phyloP scores from a whole-genome alignment of 805 yeast genomes.

The Starmerella geochares region DNA sequence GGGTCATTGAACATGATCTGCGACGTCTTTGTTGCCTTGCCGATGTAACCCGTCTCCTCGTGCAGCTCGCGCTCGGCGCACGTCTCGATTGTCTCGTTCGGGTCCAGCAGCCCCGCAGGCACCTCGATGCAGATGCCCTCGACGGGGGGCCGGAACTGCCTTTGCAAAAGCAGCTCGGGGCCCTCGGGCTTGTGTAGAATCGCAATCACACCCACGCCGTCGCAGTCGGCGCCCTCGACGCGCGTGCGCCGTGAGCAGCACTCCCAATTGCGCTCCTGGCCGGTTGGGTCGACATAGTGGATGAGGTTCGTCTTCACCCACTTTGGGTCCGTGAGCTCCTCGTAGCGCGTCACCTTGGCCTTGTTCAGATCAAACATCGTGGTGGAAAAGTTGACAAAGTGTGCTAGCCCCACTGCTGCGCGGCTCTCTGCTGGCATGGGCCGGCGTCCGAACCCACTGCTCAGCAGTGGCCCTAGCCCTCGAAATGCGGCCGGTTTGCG shows the following conservation, averaged over 20 bases:
- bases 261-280: constrained; percentile 67
- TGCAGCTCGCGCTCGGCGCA: constrained; percentile 81
- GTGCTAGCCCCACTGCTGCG: neutral
- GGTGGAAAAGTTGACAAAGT: neutral
- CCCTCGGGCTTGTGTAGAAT: constrained; percentile 45
- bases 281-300: constrained; percentile 35
- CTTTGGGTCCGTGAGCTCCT: constrained; percentile 41
- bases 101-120: constrained; percentile 92
- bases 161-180: constrained; percentile 57
- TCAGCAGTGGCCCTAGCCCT: constrained; percentile 5
- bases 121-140: constrained; percentile 80
- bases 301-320: constrained; percentile 45
- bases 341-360: constrained; percentile 28
- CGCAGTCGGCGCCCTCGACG: constrained; percentile 50
- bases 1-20: constrained; percentile 63
- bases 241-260: constrained; percentile 75
- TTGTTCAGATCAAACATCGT: constrained; percentile 20
- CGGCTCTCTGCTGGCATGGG: neutral
- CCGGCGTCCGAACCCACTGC: neutral
- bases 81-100: constrained; percentile 59
- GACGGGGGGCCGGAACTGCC: constrained; percentile 90
- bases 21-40: constrained; percentile 41
- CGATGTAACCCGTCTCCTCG: constrained; percentile 90
- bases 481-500: neutral
- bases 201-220: constrained; percentile 87